Conservation (phyloP, 2,329 filamentous ascomycete species). For the Tolypocladium tropicale region DNA sequence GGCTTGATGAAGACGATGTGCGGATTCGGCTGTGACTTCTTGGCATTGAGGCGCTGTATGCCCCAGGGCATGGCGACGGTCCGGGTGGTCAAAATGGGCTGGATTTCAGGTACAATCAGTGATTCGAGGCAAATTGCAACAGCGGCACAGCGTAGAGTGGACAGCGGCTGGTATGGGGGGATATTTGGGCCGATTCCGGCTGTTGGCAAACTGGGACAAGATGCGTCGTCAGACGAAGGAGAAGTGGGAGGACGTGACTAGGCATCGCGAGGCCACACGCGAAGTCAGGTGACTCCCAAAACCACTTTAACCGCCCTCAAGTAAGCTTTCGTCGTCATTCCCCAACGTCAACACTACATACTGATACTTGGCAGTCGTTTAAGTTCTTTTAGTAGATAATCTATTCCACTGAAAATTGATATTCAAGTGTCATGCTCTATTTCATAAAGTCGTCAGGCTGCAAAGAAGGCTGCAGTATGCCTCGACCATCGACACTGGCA, state of each 20-base stretch:
- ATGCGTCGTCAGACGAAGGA: background rate
- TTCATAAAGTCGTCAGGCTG: background rate
- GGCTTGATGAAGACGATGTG: conserved; percentile 81
- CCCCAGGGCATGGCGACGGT: conserved; percentile 56
- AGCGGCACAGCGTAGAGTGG: background rate
- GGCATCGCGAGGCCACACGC: conserved; percentile 2
- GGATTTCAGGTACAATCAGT: background rate
- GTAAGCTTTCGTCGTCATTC: background rate
- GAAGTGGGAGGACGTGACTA: background rate
- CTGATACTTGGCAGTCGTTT: background rate
- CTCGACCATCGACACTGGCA: background rate
- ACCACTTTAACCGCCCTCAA: background rate
- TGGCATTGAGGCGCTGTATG: conserved; percentile 69
- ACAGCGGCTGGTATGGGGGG: background rate
- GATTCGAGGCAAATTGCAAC: background rate
- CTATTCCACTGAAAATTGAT: no score
- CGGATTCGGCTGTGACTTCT: conserved; percentile 62
- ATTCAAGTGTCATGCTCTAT: background rate
- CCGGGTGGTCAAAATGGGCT: background rate
- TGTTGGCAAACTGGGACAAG: background rate
- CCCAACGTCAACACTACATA: background rate
- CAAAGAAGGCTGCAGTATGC: background rate
- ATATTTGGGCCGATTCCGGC: background rate
- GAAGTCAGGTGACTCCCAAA: conserved; percentile 9
- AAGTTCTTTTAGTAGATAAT: background rate